Evolutionary conservation across 2,329 filamentous ascomycete species (phyloP).

Genomic region (Fusarium caatingaense): DNA sequence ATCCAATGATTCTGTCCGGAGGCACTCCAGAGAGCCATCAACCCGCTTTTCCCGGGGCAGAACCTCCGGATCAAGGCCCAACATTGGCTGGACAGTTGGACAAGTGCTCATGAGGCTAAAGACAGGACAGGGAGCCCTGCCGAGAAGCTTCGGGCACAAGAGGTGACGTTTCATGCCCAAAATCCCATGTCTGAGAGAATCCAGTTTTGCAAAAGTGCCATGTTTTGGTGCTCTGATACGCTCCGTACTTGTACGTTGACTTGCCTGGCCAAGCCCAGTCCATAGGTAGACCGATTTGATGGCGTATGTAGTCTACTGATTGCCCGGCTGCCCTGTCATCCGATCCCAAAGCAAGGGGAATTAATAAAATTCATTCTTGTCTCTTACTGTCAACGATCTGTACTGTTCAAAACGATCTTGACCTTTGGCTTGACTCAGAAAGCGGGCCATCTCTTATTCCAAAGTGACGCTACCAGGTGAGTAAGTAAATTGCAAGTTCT

Average conservation of each 20-base stretch:
- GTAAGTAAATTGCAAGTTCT: conserved; percentile 11
- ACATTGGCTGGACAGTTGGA: neutral
- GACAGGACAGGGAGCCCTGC: conserved; percentile 19
- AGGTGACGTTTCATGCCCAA: conserved; percentile 25
- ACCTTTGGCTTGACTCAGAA: conserved; percentile 23
- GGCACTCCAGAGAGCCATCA: neutral
- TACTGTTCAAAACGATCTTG: conserved; percentile 1
- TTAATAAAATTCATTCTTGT: conserved; percentile 19
- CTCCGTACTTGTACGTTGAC: neutral
- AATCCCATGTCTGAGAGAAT: conserved; percentile 35
- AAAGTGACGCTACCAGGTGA: conserved; percentile 10
- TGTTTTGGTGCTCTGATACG: conserved; percentile 20
- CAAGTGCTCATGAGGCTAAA: conserved; percentile 3
- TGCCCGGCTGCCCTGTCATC: conserved; percentile 24
- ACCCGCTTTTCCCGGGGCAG: conserved; percentile 25
- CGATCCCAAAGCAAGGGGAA: conserved; percentile 18
- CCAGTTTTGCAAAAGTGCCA: conserved; percentile 40
- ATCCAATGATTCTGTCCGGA: conserved; percentile 11
- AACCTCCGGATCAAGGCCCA: conserved; percentile 16
- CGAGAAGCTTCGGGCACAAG: conserved; percentile 17
- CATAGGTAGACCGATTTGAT: conserved; percentile 3
- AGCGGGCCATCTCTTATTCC: conserved; percentile 16
- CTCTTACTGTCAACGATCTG: conserved; percentile 3
- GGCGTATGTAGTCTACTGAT: neutral
- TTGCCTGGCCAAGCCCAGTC: neutral